Evolutionary conservation across 306 rosid genomes (phyloP), one percentile per base, ranked within the genome.

Genomic region (Malus orientalis): DNA sequence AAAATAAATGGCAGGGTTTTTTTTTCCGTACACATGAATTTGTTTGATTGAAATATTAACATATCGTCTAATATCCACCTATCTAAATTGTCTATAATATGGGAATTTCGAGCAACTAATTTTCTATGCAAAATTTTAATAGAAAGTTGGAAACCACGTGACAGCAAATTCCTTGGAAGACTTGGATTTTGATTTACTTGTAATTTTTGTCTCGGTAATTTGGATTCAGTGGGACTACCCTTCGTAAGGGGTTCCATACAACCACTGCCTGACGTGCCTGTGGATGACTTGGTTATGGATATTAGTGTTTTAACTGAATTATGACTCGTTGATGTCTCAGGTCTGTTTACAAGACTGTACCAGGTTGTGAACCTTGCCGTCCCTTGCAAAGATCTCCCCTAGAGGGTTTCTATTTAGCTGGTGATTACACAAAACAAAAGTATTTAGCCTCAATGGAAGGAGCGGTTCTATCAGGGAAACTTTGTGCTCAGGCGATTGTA

Each of bases 371-470:
- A 83, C 96, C 98, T 30, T 92, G 97, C 38, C 97, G 98, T 30
- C 98, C 97, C 44, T 9, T 88, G 74, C 98, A 95, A 83, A 84
- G 94, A 86, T 95, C 98, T 76, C 98, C 98, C 19, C 20, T 95
- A 59, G 97, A 90, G 80, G 97, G 97, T 63, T 92, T 95, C 87
- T 95, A 92, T 80, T 89, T 95, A 78, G 91, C 98, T 71, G 97
- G 98, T 63, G 98, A 95, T 83, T 95, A 90, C 84, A 95, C 98
- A 40, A 95, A 92, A 80, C 98, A 92, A 77, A 95, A 92, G 80
- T 94, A 95, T 84, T 80, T 95, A 86, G 98, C 98, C 67, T 95
- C 98, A 65, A 95, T 92, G 98, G 98, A 95, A 92, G 98, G 98
- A 11, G 98, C 97, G 25, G 96, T 95, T 85, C 91, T 95, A 65